Evolutionary conservation across 2,329 filamentous ascomycete species (phyloP).

Genomic region (Nothophoma quercina): DNA sequence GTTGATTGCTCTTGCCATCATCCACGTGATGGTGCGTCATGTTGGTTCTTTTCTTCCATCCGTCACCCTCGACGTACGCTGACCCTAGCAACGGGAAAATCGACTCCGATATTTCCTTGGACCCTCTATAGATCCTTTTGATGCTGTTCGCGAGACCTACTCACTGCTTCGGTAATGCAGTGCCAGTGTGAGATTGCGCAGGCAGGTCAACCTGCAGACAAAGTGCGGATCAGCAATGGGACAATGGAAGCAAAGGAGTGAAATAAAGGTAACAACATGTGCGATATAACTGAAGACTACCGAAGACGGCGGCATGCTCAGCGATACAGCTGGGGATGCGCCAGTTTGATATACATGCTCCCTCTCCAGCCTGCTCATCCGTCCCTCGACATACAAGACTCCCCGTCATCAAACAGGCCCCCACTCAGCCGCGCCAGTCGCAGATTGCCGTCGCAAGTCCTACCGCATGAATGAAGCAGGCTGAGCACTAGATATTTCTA

Average conservation of each 20-base stretch:
- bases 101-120: too few species aligned
- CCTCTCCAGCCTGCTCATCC: slow-evolving; percentile 12
- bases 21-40: slow-evolving; percentile 6
- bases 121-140: too few species aligned
- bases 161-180: too few species aligned
- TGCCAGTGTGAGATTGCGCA: too few species aligned
- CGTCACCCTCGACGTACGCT: too few species aligned
- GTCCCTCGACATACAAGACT: slow-evolving; percentile 15
- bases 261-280: not conserved
- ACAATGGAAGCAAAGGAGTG: not conserved
- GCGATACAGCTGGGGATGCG: slow-evolving; percentile 6
- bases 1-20: not conserved
- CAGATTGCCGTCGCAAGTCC: slow-evolving; percentile 15
- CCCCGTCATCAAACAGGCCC: slow-evolving; percentile 19
- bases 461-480: slow-evolving; percentile 18
- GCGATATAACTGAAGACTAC: not conserved
- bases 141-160: too few species aligned
- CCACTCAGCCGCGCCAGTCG: slow-evolving; percentile 19
- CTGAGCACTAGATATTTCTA: slow-evolving; percentile 17
- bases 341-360: slow-evolving; percentile 15
- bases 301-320: not conserved
- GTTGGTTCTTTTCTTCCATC: not conserved
- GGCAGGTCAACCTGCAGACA: not conserved
- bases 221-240: not conserved
- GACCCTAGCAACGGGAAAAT: too few species aligned